Base-by-base conservation (phyloP, 2,329 filamentous ascomycete species). In the Phyllosticta citriasiana region DNA sequence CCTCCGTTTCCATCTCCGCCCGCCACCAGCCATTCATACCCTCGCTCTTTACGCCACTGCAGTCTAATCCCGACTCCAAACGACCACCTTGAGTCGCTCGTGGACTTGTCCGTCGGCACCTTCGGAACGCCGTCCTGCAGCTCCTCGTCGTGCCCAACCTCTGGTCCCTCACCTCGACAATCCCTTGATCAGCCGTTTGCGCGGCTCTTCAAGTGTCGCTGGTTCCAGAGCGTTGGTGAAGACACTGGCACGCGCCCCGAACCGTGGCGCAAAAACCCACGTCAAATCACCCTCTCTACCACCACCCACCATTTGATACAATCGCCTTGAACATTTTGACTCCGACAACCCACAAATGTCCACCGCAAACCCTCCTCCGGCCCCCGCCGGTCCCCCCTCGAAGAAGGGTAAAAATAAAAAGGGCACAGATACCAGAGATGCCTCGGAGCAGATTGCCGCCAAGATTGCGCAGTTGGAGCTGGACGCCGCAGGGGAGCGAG, bases 381-480 rank as follows among this genome's bases (percentile, higher is more conserved):
- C 56, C 12, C 61, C 61, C 9, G 61, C 57, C 9, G 61, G 61
- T 26, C 75, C 77, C 56, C 76, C 83, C 61, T 77, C 79, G 61
- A 94, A 91, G 78, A 94, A 94, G 76, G 84, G 81, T 61, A 96
- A 95, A 78, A 84, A 82, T 67, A 96, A 95, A 78, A 96, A 95
- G 77, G 58, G 55, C 55, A 78, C 89, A 65, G 92, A 96, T 72
- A 88, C 90, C 22, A 89, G 85, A 68, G 94, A 97, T 76, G 91
- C 92, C 55, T 91, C 91, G 64, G 95, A 96, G 76, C 83, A 97
- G 65, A 84, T 99, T 57, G 88, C 92, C 65, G 91, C 92, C 64
- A 91, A 95, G 71, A 97, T 99, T 72, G 93, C 91, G 24, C 94
- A 97, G 77, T 80, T 99, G 63, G 94, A 99, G 75, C 88, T 91